Evolutionary conservation across 2,329 filamentous ascomycete species (phyloP).

Genomic region (Aspergillus sp.): DNA sequence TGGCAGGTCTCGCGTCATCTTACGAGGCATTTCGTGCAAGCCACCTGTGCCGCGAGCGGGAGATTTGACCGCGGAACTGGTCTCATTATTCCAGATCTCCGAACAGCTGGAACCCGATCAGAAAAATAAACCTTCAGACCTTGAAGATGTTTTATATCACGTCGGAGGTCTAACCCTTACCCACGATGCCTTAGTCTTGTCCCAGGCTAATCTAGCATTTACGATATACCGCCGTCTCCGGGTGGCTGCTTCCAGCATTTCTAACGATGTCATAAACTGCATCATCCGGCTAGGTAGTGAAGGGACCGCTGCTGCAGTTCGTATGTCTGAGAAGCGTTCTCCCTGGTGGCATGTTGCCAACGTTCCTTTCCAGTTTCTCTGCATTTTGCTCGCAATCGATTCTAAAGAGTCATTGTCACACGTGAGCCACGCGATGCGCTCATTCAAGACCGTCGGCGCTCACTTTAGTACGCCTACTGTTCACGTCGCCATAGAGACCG

Average conservation of each 20-base stretch:
- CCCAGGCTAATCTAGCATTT: slow-evolving; percentile 16
- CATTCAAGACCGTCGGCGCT: background rate
- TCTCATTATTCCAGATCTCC: slow-evolving; percentile 17
- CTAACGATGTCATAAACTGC: slow-evolving; percentile 7
- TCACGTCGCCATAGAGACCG: background rate
- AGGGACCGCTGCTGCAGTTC: slow-evolving; percentile 12
- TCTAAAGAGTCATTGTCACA: slow-evolving; percentile 5
- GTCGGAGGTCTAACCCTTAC: slow-evolving; percentile 4
- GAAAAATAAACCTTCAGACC: slow-evolving; percentile 5
- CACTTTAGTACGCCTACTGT: slow-evolving; percentile 1
- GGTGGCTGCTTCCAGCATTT: slow-evolving; percentile 12
- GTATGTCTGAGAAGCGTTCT: slow-evolving; percentile 7
- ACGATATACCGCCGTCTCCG: slow-evolving; percentile 21
- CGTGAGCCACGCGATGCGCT: slow-evolving; percentile 6
- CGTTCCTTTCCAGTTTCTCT: slow-evolving; percentile 19
- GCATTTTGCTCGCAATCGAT: slow-evolving; percentile 15
- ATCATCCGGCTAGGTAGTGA: slow-evolving; percentile 13
- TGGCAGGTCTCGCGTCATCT: slow-evolving; percentile 17
- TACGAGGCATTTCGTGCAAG: slow-evolving; percentile 16
- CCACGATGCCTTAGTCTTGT: slow-evolving; percentile 16
- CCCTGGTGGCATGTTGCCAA: slow-evolving; percentile 25
- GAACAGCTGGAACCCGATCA: slow-evolving; percentile 16
- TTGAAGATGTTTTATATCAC: slow-evolving; percentile 11
- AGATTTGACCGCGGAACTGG: slow-evolving; percentile 15
- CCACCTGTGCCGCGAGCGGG: background rate